Evolutionary conservation across 1,284 basidiomycete genomes (phyloP), one percentile per base, ranked within the genome.

Genomic region (Cystobasidium pallidum): DNA sequence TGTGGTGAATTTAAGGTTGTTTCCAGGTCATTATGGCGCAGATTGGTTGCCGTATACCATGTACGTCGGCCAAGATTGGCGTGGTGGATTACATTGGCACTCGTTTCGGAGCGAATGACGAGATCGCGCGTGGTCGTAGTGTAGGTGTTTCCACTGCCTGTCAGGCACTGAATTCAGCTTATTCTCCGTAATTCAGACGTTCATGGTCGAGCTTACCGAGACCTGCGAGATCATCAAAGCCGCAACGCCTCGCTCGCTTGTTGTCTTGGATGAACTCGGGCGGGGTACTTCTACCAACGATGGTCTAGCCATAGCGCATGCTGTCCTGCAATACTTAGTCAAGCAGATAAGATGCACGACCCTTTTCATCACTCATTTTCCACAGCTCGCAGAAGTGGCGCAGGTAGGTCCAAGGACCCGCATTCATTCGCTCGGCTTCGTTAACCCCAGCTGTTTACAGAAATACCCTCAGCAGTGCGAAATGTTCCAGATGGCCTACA

Each of bases 361-460:
- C 0, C 82, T 95, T n/a, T 96, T 96, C 80, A 93, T 95, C 76
- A 96, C 93, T 0, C 93, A 96, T 79, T 96, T 94, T 78, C 92
- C 92, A 1, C 62, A 70, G 11, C 70, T 78, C 0, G 73, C 59
- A n/a, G 47, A 47, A 15, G 17, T 77, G 19, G 70, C 72, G 0
- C 58, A 62, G 28, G 76, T 75, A 17, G 6, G 75, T 64, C 6
- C n/a, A n/a, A n/a, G n/a, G n/a, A n/a, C n/a, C n/a, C 15, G 32
- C 19, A 6, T 26, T 28, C 45, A 61, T 15, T n/a, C n/a, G n/a
- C n/a, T n/a, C n/a, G n/a, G n/a, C n/a, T n/a, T n/a, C n/a, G n/a
- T n/a, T n/a, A n/a, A n/a, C n/a, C n/a, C n/a, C n/a, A n/a, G n/a
- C n/a, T n/a, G n/a, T 28, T 41, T 43, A 2, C 65, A 77, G 66